A percentile compares a stretch with the other conserved stretches of the same genome.
Evolutionary conservation across 805 yeast genomes (phyloP).

Genomic region (Yamadazyma sp.): DNA sequence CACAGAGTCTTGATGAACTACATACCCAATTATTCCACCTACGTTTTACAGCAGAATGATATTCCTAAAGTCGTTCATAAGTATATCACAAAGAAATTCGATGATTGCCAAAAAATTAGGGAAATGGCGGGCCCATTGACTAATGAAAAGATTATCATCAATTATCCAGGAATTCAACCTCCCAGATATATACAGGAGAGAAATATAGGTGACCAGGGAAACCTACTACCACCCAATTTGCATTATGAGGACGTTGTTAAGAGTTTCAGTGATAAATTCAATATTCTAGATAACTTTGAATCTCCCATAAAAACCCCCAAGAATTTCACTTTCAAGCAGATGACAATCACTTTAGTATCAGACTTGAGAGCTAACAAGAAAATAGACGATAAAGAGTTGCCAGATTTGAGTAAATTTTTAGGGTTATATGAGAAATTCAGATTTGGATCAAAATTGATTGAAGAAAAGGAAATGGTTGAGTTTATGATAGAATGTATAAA

Average conservation of each 20-base stretch:
- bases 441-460: constrained; percentile 61
- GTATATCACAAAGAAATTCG: constrained; percentile 24
- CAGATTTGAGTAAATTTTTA: constrained; percentile 24
- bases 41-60: constrained; percentile 63
- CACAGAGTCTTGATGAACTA: constrained; percentile 61
- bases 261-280: constrained; percentile 57
- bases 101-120: constrained; percentile 27
- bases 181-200: constrained; percentile 38
- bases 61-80: constrained; percentile 32
- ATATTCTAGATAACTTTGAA: constrained; percentile 16
- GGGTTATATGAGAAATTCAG: constrained; percentile 63
- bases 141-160: constrained; percentile 20
- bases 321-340: constrained; percentile 41
- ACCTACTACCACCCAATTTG: constrained; percentile 24
- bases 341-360: constrained; percentile 30
- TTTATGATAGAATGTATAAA: constrained; percentile 45
- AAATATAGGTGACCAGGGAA: constrained; percentile 19
- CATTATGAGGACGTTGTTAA: constrained; percentile 55
- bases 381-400: constrained; percentile 5
- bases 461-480: constrained; percentile 55
- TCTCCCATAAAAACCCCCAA: constrained; percentile 24
- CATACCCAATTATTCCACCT: constrained; percentile 63
- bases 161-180: constrained; percentile 40
- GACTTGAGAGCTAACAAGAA: constrained; percentile 11
- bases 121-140: constrained; percentile 36